Base-by-base conservation (phyloP, 257 asterid genomes). In the Plantago major region DNA sequence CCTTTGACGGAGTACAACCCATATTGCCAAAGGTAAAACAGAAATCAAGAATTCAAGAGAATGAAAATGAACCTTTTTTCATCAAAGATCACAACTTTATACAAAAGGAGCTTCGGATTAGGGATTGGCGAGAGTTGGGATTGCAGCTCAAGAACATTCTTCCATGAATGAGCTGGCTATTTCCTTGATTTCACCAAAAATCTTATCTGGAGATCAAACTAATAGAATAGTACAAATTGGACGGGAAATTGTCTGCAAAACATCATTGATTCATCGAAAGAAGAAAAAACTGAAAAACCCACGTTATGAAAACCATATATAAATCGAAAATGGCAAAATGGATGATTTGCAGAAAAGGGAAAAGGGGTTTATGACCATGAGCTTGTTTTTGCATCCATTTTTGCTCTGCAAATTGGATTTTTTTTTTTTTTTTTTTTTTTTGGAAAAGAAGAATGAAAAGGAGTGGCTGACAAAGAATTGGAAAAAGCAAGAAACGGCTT, bases 1-100 rank as follows among this genome's bases (percentile, higher is more conserved):
- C 67, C 70, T 84, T 92, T 65, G 99, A 92, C 58, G 88, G 59
- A 7, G 84, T 88, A 69, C 99, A 92, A 18, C 99, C 99, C 99
- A 92, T 91, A 51, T 28, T 40, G 16, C 11, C 15, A 43, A 52
- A 19, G 17, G 15, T 44, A 44, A 45, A 59, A 58, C 18, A 49
- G 40, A 42, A 59, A 69, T 14, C 46, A 43, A 67, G 33, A 16
- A 40, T 13, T 18, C 57, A 19, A 11, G 12, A 52, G 19, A 30
- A 3, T 48, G 26, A 40, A 42, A 9, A 55, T 37, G 45, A 18
- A 55, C 43, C 45, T 60, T 13, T 50, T 14, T 49, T 19, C 12
- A 33, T 16, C 3, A 51, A 60, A 58, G 62, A 55, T 57, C n/a
- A 11, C 11, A 42, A 18, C 46, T 67, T 67, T 59, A 70, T 47